Evolutionary conservation across 2,329 filamentous ascomycete species (phyloP).

Genomic region (Penicillium sp.): DNA sequence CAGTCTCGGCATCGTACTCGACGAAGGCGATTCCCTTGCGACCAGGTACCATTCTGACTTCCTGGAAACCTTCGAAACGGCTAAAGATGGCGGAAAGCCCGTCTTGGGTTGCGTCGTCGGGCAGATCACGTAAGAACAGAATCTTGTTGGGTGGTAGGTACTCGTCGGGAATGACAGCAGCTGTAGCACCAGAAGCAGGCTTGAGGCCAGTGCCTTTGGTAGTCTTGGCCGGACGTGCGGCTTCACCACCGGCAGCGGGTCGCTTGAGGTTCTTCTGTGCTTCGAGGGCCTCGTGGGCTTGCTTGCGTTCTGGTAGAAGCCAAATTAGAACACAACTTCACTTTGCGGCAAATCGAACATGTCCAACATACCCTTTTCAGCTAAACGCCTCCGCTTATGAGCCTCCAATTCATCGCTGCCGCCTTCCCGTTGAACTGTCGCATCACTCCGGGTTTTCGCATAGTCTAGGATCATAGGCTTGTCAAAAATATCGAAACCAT

Average conservation of each 20-base stretch:
- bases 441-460: conserved; percentile 83
- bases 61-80: conserved; percentile 89
- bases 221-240: conserved; percentile 67
- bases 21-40: conserved; percentile 90
- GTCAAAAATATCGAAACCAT: conserved; percentile 90
- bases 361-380: conserved; percentile 75
- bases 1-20: conserved; percentile 88
- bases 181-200: conserved; percentile 66
- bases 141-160: conserved; percentile 97
- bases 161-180: conserved; percentile 88
- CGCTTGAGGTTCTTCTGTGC: conserved; percentile 76
- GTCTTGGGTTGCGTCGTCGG: conserved; percentile 82
- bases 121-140: conserved; percentile 88
- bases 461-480: conserved; percentile 85
- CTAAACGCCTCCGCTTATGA: conserved; percentile 80
- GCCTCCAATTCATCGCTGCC: conserved; percentile 78
- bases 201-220: conserved; percentile 75
- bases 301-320: conserved; percentile 64
- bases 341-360: neutral
- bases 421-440: conserved; percentile 74
- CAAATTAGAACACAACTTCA: conserved; percentile 3
- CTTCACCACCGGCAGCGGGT: conserved; percentile 50
- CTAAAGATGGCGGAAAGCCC: conserved; percentile 78
- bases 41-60: conserved; percentile 85
- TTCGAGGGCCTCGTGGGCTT: conserved; percentile 77